A percentile compares a stretch with the other conserved stretches of the same genome.
Conservation (phyloP, 2,329 filamentous ascomycete genomes). For the Monosporascus sp. region DNA sequence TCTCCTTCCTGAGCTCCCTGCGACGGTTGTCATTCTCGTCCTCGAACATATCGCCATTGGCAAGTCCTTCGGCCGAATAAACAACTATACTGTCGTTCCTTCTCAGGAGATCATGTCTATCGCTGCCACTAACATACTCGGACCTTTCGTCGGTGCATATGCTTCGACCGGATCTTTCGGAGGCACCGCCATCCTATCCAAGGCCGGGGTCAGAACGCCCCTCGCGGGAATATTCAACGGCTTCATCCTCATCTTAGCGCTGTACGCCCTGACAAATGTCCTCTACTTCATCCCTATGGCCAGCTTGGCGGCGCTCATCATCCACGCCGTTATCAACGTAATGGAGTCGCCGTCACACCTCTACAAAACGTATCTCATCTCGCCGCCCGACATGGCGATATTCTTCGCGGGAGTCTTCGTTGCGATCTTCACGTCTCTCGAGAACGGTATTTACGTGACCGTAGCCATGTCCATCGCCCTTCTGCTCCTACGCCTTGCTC, state of each 20-base stretch:
- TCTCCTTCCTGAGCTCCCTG: constrained; percentile 59
- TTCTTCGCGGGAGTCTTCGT: constrained; percentile 67
- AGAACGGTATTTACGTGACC: constrained; percentile 45
- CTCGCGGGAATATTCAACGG: constrained; percentile 75
- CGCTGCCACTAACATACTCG: constrained; percentile 67
- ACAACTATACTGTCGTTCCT: constrained; percentile 70
- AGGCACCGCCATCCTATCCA: constrained; percentile 77
- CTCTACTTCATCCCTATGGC: constrained; percentile 78
- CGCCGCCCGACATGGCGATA: constrained; percentile 67
- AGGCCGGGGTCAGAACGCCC: constrained; percentile 75
- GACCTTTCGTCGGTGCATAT: constrained; percentile 62
- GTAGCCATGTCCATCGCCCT: constrained; percentile 36
- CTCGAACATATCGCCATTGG: constrained; percentile 80
- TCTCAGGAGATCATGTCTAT: constrained; percentile 75
- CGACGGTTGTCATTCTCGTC: constrained; percentile 66
- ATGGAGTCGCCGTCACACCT: constrained; percentile 68
- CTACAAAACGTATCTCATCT: constrained; percentile 73
- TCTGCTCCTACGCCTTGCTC: constrained; percentile 39
- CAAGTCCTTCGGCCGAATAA: constrained; percentile 71
- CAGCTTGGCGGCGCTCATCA: constrained; percentile 69
- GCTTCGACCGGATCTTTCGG: constrained; percentile 43
- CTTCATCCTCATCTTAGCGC: constrained; percentile 66
- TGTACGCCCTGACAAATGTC: constrained; percentile 70
- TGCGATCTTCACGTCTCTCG: constrained; percentile 44
- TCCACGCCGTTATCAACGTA: constrained; percentile 75